A percentile compares a stretch with the other conserved stretches of the same genome.
Evolutionary conservation across 2,329 filamentous ascomycete species (phyloP).

Genomic region (Botrytis tulipae): DNA sequence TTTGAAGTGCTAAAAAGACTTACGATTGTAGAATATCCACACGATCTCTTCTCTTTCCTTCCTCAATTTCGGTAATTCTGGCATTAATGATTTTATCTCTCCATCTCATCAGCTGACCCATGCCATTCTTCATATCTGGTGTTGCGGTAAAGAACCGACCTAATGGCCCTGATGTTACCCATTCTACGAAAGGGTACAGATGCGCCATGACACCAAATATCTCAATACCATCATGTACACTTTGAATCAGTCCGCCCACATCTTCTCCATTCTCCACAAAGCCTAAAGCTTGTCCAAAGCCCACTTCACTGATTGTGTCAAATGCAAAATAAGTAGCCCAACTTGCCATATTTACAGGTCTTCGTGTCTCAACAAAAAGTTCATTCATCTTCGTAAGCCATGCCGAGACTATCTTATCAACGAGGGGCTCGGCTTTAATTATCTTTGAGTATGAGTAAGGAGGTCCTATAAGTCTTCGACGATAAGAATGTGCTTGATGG

Average conservation of each 20-base stretch:
- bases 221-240: slow-evolving; percentile 46
- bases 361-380: slow-evolving; percentile 45
- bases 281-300: slow-evolving; percentile 55
- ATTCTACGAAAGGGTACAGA: slow-evolving; percentile 52
- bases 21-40: slow-evolving; percentile 6
- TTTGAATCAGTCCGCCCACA: slow-evolving; percentile 52
- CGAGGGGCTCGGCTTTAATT: slow-evolving; percentile 56
- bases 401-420: slow-evolving; percentile 50
- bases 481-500: slow-evolving; percentile 49
- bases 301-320: slow-evolving; percentile 56
- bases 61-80: slow-evolving; percentile 5
- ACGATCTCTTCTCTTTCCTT: background rate
- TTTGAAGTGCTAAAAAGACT: background rate
- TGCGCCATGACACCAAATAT: slow-evolving; percentile 41
- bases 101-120: slow-evolving; percentile 18
- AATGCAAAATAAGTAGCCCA: slow-evolving; percentile 53
- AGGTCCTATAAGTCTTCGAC: slow-evolving; percentile 53
- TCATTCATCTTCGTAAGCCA: slow-evolving; percentile 50
- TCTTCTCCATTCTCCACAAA: slow-evolving; percentile 54
- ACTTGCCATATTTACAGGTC: slow-evolving; percentile 52
- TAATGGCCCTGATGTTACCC: slow-evolving; percentile 52
- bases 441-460: slow-evolving; percentile 55
- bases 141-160: slow-evolving; percentile 33
- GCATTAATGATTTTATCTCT: slow-evolving; percentile 11
- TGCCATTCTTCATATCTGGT: slow-evolving; percentile 11